Percentiles rank a stretch among this genome's conserved stretches.
Conservation (phyloP, 2,329 filamentous ascomycete genomes). For the Aureobasidium leucospermi region DNA sequence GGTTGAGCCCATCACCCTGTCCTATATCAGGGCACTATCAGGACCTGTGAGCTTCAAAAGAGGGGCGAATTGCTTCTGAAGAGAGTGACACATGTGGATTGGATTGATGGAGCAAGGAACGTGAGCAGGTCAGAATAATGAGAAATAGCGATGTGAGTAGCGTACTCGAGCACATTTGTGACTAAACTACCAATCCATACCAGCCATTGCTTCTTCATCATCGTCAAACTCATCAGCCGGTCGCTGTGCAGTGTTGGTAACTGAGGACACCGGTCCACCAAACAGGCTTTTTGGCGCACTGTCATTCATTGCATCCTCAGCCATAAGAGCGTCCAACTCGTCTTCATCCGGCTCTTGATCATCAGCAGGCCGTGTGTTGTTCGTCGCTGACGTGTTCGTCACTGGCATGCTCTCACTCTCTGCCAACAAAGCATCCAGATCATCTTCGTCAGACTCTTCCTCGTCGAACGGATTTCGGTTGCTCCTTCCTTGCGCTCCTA, state of each 20-base stretch:
- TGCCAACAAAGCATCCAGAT: slow-evolving; percentile 48
- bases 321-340: slow-evolving; percentile 50
- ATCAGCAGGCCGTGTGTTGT: background rate
- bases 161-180: background rate
- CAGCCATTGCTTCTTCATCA: slow-evolving; percentile 60
- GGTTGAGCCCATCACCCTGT: background rate
- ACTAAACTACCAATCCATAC: slow-evolving; percentile 21
- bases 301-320: slow-evolving; percentile 26
- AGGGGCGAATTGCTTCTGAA: too few species aligned
- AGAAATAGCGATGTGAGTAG: too few species aligned
- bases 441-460: slow-evolving; percentile 43
- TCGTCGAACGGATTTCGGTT: slow-evolving; percentile 20
- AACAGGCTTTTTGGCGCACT: slow-evolving; percentile 17
- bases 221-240: slow-evolving; percentile 45
- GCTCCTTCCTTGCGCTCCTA: background rate
- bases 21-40: background rate
- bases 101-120: too few species aligned
- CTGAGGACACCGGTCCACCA: background rate
- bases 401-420: slow-evolving; percentile 24
- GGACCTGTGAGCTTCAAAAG: too few species aligned
- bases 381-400: background rate
- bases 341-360: slow-evolving; percentile 37
- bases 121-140: too few species aligned
- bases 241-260: background rate
- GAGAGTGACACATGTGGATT: too few species aligned